A percentile compares a stretch with the other conserved stretches of the same genome.
phyloP scores from a whole-genome alignment of 2,329 filamentous ascomycete genomes.

The Talaromyces atroroseus region DNA sequence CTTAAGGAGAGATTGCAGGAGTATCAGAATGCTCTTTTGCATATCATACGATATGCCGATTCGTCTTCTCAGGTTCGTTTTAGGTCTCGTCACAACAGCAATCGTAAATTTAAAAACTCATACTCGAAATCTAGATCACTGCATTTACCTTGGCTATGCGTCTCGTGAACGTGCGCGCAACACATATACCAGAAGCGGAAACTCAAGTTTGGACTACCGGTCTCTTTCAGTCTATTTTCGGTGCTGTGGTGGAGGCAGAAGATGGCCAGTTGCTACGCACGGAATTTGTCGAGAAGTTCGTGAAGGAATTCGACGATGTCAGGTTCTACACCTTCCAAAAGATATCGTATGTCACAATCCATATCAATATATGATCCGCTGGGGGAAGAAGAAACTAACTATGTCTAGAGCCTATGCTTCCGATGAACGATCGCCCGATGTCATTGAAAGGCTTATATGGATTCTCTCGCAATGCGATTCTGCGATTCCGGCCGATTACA shows the following conservation, averaged over 20 bases:
- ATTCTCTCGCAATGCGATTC: conserved; percentile 54
- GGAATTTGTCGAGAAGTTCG: conserved; percentile 71
- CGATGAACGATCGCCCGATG: conserved; percentile 22
- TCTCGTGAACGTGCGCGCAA: conserved; percentile 72
- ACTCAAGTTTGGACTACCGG: conserved; percentile 64
- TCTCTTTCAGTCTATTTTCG: conserved; percentile 62
- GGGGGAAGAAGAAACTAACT: not conserved
- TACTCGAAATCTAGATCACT: conserved; percentile 53
- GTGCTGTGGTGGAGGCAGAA: conserved; percentile 54
- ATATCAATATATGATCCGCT: not conserved
- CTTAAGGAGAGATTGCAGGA: conserved; percentile 68
- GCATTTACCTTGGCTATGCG: conserved; percentile 77
- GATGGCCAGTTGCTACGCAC: conserved; percentile 57
- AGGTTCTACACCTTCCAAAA: conserved; percentile 74
- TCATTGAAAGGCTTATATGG: conserved; percentile 33
- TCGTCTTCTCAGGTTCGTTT: conserved; percentile 47
- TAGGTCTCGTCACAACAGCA: conserved; percentile 9
- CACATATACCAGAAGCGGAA: conserved; percentile 54
- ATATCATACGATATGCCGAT: conserved; percentile 56
- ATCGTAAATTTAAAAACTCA: not conserved
- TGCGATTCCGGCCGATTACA: conserved; percentile 50
- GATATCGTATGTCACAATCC: conserved; percentile 56
- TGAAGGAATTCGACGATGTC: conserved; percentile 76
- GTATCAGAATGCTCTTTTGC: conserved; percentile 60
- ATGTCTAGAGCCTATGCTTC: conserved; percentile 32